Evolutionary conservation across 2,329 filamentous ascomycete species (phyloP), one percentile per base, ranked within the genome.

Genomic region (Neopestalotiopsis sp.): DNA sequence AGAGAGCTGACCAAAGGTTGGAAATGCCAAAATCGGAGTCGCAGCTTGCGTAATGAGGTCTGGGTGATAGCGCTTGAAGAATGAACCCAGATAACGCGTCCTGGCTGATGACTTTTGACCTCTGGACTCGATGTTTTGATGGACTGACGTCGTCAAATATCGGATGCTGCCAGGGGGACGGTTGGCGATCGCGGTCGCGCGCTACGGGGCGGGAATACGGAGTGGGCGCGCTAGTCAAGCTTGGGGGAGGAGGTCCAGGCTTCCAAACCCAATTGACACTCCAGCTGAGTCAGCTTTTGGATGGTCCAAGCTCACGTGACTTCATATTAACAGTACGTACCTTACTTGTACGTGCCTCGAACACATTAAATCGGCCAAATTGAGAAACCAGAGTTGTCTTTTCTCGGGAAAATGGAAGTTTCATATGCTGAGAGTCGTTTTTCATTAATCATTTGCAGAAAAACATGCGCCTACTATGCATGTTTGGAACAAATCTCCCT

Each of bases 101-200:
- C 30, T 24, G 24, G 30, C 24, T 30, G 57, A 59, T 59, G 9
- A 12, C 30, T 30, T 59, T 28, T 17, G 20, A 10, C 13, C 17
- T 59, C 17, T 6, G 13, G 30, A n/a, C 9, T 14, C 10, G 4
- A 24, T 59, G 57, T 59, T 59, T 59, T 59, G 57, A 59, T 59
- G 57, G 24, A 34, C 30, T n/a, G 57, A 30, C 30, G 57, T 59
- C 57, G 24, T 59, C 30, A 34, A 59, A 34, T 30, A 12, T 34
- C 57, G 30, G 57, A 30, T 59, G 57, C 57, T 59, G 57, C 57
- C 57, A 59, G 57, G 57, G 49, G 57, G 57, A 59, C 57, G 57
- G 57, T 59, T 59, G 30, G 57, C 57, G 57, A 59, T 59, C 57
- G 30, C 57, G 24, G 30, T 59, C 24, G 30, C 45, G 45, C 57